Evolutionary conservation across 1,284 basidiomycete species (phyloP).

Genomic region (Cutaneotrichosporon spelunceum): DNA sequence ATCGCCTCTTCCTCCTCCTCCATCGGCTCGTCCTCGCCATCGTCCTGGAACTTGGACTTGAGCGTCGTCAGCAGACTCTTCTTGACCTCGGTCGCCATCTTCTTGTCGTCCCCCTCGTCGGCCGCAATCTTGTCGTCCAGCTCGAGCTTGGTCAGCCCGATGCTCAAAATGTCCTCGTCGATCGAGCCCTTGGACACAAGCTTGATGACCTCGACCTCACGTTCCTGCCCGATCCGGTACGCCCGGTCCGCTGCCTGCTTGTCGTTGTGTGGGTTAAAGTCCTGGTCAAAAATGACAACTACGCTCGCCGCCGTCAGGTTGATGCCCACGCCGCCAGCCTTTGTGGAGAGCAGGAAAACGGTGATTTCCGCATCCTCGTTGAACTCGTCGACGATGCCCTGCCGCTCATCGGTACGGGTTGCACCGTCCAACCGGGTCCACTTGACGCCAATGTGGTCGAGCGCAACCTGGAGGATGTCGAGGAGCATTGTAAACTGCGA

Average conservation of each 20-base stretch:
- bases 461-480: conserved; percentile 83
- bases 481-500: conserved; percentile 96
- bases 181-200: conserved; percentile 90
- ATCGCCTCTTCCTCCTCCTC: conserved; percentile 2
- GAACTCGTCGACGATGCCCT: conserved; percentile 92
- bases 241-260: conserved; percentile 95
- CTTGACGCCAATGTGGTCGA: conserved; percentile 71
- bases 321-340: conserved; percentile 74
- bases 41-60: conserved; percentile 29
- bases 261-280: conserved; percentile 85
- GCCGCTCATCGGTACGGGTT: conserved; percentile 89
- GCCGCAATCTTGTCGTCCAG: conserved; percentile 76
- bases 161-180: conserved; percentile 89
- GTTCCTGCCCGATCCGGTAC: conserved; percentile 72
- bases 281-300: conserved; percentile 95
- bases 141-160: conserved; percentile 84
- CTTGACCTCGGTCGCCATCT: conserved; percentile 41
- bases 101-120: conserved; percentile 62
- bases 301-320: conserved; percentile 89
- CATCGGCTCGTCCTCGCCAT: conserved; percentile 1
- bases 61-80: conserved; percentile 42
- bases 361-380: conserved; percentile 88
- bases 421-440: conserved; percentile 90
- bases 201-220: conserved; percentile 65
- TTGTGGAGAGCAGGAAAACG: conserved; percentile 91